Conservation (phyloP, 768 basidiomycete species). For the Calocera viscosa region DNA sequence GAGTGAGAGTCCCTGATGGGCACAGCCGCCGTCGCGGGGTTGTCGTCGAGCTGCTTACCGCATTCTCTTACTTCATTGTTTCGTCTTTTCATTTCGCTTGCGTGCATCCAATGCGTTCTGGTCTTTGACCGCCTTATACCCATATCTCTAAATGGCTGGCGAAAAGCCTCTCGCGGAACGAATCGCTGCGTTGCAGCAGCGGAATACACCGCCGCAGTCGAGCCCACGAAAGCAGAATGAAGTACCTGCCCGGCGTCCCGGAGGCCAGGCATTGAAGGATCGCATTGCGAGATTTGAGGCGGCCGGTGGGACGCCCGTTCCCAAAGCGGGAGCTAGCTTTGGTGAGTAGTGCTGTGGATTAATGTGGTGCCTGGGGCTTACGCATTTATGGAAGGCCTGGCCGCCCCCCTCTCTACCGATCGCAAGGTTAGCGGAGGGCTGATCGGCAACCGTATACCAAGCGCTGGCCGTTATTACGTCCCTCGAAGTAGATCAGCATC, state of each 20-base stretch:
- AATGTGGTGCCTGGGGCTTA: neutral
- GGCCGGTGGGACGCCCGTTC: neutral
- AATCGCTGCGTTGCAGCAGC: neutral
- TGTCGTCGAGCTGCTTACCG: neutral
- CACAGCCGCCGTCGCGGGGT: neutral
- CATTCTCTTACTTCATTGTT: neutral
- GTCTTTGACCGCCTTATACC: neutral
- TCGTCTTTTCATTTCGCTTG: neutral
- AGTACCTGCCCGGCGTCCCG: neutral
- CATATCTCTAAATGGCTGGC: neutral
- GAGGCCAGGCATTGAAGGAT: neutral
- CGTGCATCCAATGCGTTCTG: neutral
- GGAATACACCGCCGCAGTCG: neutral
- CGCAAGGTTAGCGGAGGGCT: neutral
- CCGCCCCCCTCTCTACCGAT: neutral
- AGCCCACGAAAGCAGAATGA: neutral
- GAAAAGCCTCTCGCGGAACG: neutral
- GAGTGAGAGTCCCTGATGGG: neutral
- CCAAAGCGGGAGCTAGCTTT: neutral
- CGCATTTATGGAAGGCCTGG: neutral
- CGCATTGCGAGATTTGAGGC: neutral
- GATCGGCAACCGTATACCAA: constrained; percentile 1
- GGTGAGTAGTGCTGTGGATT: neutral
- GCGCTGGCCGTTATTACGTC: neutral
- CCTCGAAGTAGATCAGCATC: neutral